Evolutionary conservation across 1,139 yeast genomes (phyloP), one percentile per base, ranked within the genome.

Genomic region (Citeromyces hawaiiensis): DNA sequence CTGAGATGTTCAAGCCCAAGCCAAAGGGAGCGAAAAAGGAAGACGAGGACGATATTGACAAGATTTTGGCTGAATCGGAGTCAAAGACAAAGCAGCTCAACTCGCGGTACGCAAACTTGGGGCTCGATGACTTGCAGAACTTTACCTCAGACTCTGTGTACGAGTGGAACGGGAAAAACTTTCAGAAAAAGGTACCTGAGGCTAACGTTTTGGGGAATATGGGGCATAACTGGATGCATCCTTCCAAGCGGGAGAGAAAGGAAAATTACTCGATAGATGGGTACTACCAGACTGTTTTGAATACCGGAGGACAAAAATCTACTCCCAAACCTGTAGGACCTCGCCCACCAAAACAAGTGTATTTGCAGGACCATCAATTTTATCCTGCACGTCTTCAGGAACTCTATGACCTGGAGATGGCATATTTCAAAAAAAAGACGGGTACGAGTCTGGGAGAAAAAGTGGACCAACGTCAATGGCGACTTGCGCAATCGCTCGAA

Each of bases 101-200:
- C 53, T 79, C 76, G 14, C 85, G 85, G 52, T 91, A 85, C 57
- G 80, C 85, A 40, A 76, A 80, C 38, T 66, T 91, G 37, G 97
- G 97, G 15, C 64, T 91, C 36, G 97, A 91, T 53, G 97, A 91
- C 53, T 63, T 91, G 44, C 96, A 88, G 54, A 85, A 85, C 54
- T 87, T 91, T 52, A 75, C 88, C 1, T 76, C 87, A 13, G 96
- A 87, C 49, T 53, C 51, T 2, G 91, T 96, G 0, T 91, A 88
- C 58, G 96, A 88, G 57, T 91, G 98, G 98, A 87, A 91, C 53
- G 98, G 98, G 18, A 80, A 85, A 52, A 87, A 88, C 54, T 91
- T 87, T 56, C 83, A 94, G 37, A 83, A 85, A 48, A 73, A 69
- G 47, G 56, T 63, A n/a, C 66, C 21, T 19, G 21, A 19, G 7